Evolutionary conservation across 2,329 filamentous ascomycete species (phyloP), one percentile per base, ranked within the genome.

Genomic region (Blastomyces percursus): DNA sequence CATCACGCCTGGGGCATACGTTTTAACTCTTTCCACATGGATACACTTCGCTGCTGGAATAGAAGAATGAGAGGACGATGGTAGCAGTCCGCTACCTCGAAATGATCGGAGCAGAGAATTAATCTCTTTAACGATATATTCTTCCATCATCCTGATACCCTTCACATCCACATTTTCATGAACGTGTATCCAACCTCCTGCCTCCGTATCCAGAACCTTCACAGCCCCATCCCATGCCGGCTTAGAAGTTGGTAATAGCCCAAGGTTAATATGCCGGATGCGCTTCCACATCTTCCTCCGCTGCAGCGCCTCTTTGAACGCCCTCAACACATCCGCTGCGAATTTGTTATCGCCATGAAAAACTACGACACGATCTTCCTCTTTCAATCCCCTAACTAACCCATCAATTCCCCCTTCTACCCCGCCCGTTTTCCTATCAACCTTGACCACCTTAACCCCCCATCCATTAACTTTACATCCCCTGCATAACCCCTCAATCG

Each of bases 401-500:
- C 76, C 72, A 8, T 70, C 60, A 21, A 73, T 46, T 1, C 65
- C 54, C 19, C 55, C 51, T 19, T 64, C 68, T 54, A 68, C 48
- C 52, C 63, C 60, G 1, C 72, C 70, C 24, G 81, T 70, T 0
- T 81, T 78, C 57, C 19, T 59, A 0, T 63, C 60, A 19, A 78
- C 66, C 35, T 61, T 66, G 42, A 89, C 74, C 16, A 89, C 79
- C 62, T 76, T 78, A 9, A 86, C 82, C 0, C 71, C 74, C 86
- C 87, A 91, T 48, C 83, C 81, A 71, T 92, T 92, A 38, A 75
- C 83, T 54, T 79, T 69, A 35, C 92, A 90, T 27, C 91, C 93
- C 67, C 89, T 84, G 32, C 86, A 81, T 71, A 97, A 74, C 0
- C 89, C 91, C 77, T 96, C 91, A 42, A 96, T 83, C 67, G 87